Percentiles rank a stretch among this genome's conserved stretches.
Conservation (phyloP, 768 basidiomycete genomes). For the Lactarius vividus region DNA sequence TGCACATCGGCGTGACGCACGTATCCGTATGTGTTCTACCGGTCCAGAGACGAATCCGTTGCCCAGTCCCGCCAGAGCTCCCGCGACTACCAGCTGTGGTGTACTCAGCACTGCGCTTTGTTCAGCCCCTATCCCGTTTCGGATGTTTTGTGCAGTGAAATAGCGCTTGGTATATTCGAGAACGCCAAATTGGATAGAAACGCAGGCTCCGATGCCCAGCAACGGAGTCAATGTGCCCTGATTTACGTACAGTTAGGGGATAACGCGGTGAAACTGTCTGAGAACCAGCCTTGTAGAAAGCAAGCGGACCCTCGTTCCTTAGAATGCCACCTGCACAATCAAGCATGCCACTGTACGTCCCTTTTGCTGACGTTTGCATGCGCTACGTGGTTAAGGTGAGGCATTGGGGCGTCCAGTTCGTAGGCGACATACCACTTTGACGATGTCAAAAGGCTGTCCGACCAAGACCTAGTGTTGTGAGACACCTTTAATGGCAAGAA, state of each 20-base stretch:
- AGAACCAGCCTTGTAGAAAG: slow-evolving; percentile 83
- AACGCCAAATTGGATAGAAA: slow-evolving; percentile 94
- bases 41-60: slow-evolving; percentile 94
- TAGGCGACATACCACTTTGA: slow-evolving; percentile 78
- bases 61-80: slow-evolving; percentile 82
- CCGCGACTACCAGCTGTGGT: slow-evolving; percentile 69
- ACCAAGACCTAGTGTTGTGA: slow-evolving; percentile 62
- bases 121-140: slow-evolving; percentile 57
- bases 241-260: slow-evolving; percentile 5
- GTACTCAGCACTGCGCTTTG: slow-evolving; percentile 59
- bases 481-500: slow-evolving; percentile 23
- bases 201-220: slow-evolving; percentile 89
- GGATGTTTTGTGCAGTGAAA: slow-evolving; percentile 63
- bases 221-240: slow-evolving; percentile 90
- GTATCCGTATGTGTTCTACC: slow-evolving; percentile 96
- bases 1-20: slow-evolving; percentile 44
- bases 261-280: not conserved
- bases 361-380: slow-evolving; percentile 91
- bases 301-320: slow-evolving; percentile 87
- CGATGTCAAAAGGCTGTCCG: slow-evolving; percentile 94
- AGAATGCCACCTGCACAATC: slow-evolving; percentile 89
- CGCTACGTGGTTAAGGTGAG: slow-evolving; percentile 47
- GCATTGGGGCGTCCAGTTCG: slow-evolving; percentile 15
- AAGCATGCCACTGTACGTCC: slow-evolving; percentile 85
- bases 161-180: slow-evolving; percentile 82